A percentile compares a stretch with the other conserved stretches of the same genome.
phyloP scores from a whole-genome alignment of 768 basidiomycete species.

The Leccinum uliginosum region DNA sequence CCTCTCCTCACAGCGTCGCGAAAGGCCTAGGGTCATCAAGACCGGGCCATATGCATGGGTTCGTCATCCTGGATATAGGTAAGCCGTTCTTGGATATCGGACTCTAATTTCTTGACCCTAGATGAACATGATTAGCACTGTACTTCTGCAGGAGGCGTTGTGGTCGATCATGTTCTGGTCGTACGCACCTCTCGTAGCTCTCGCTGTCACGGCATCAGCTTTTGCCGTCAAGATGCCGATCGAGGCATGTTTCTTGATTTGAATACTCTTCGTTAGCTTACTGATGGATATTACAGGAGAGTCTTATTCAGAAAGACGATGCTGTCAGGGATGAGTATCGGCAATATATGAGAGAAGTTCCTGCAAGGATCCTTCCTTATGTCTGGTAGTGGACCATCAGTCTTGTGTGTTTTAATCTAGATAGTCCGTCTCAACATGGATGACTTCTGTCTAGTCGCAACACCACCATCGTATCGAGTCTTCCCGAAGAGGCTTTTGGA shows the following conservation, averaged over 20 bases:
- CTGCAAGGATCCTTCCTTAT: slow-evolving; percentile 24
- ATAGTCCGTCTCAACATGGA: neutral
- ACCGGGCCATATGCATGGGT: slow-evolving; percentile 32
- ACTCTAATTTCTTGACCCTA: neutral
- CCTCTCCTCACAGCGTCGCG: slow-evolving; percentile 18
- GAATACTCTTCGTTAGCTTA: neutral
- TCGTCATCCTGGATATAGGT: slow-evolving; percentile 32
- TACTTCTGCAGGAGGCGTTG: slow-evolving; percentile 18
- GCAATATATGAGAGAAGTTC: slow-evolving; percentile 26
- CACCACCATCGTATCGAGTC: neutral
- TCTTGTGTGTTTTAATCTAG: neutral
- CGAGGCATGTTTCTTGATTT: slow-evolving; percentile 18
- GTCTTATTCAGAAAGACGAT: slow-evolving; percentile 22
- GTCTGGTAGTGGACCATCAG: slow-evolving; percentile 15
- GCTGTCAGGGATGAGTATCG: slow-evolving; percentile 21
- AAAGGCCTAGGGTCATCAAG: slow-evolving; percentile 29
- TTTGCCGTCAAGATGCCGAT: slow-evolving; percentile 31
- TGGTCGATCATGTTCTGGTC: slow-evolving; percentile 31
- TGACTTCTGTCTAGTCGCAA: neutral
- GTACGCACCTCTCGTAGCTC: slow-evolving; percentile 21
- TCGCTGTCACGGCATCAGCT: slow-evolving; percentile 14
- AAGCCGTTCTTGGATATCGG: neutral
- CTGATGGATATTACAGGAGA: slow-evolving; percentile 17
- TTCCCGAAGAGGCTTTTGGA: neutral
- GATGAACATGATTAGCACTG: slow-evolving; percentile 1